Evolutionary conservation across 2,329 filamentous ascomycete genomes (phyloP), one percentile per base, ranked within the genome.

Genomic region (Lasiodiplodia sp.): DNA sequence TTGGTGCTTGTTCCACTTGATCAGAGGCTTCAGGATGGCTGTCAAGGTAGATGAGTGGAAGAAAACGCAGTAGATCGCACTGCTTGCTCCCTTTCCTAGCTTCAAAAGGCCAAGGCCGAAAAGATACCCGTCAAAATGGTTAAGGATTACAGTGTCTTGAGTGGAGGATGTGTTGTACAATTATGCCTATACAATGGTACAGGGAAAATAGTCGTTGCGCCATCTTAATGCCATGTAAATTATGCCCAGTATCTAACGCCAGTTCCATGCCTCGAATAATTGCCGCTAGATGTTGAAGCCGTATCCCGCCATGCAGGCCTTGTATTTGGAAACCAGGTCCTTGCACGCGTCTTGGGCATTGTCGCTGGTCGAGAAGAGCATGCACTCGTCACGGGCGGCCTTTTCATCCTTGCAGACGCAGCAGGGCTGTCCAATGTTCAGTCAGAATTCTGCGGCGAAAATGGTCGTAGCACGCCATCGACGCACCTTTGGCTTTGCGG

Each of bases 331-430:
- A 72, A 99, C 92, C 71, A 93, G 87, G 63, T 90, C 87, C 80
- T 90, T 87, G 86, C 96, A 99, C 76, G 96, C 94, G 76, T 88
- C 87, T 75, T 92, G 88, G 49, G 96, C 93, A 78, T 97, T 91
- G 76, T 90, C 87, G 70, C 92, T 87, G 71, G 88, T 94, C 68
- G 93, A 97, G 85, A 98, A 97, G 68, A 99, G 92, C 95, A 99
- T 98, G 86, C 96, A 99, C 83, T 99, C 94, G 83, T 99, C 96
- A 72, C 96, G 93, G 74, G 87, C 87, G 49, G 92, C 86, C 82
- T 99, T 99, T 81, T 99, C 94, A 55, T 96, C 89, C 79, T 94
- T 97, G 88, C 96, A 99, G 37, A 98, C 96, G 79, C 96, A 98
- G 87, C 96, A 98, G 53, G 95, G 95, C 93, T 97, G 76, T 66